Percentiles rank a stretch among this genome's conserved stretches.
These are phyloP conservation scores for Colletotrichum endophyticum DNA, from an alignment of 2,329 filamentous ascomycete species.

Conservation along the genomic window DNA sequence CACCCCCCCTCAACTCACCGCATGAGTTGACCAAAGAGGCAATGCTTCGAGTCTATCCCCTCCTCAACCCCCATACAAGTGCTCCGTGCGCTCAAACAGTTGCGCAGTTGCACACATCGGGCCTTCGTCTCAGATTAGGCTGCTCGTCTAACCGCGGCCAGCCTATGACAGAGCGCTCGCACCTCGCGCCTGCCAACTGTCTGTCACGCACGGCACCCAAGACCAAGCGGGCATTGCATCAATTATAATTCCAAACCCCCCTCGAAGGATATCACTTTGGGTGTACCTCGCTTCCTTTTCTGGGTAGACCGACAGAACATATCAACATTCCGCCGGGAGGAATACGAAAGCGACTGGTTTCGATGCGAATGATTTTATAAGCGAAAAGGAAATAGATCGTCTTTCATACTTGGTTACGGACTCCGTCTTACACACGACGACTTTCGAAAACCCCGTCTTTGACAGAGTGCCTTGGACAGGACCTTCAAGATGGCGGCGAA, in stretches of 20 bases:
- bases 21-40: conserved; percentile 18
- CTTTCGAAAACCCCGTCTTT: neutral
- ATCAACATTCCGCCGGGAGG: conserved; percentile 12
- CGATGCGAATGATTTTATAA: neutral
- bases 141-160: conserved; percentile 16
- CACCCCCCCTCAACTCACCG: neutral
- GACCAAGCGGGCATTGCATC: neutral
- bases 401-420: neutral
- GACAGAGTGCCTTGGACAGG: neutral
- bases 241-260: conserved; percentile 13
- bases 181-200: neutral
- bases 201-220: conserved; percentile 4
- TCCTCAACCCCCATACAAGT: neutral
- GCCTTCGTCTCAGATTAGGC: conserved; percentile 19
- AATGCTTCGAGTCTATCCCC: conserved; percentile 5
- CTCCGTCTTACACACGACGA: neutral
- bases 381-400: neutral
- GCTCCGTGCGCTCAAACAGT: conserved; percentile 22
- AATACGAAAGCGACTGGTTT: conserved; percentile 6
- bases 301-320: neutral
- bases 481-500: conserved; percentile 16
- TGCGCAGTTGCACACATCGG: conserved; percentile 19
- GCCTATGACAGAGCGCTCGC: conserved; percentile 18
- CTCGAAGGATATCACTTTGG: neutral
- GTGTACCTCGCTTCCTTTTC: neutral